A percentile compares a stretch with the other conserved stretches of the same genome.
Evolutionary conservation across 176 grass and related monocot genomes (phyloP).

Genomic region (Oryza coarctata): DNA sequence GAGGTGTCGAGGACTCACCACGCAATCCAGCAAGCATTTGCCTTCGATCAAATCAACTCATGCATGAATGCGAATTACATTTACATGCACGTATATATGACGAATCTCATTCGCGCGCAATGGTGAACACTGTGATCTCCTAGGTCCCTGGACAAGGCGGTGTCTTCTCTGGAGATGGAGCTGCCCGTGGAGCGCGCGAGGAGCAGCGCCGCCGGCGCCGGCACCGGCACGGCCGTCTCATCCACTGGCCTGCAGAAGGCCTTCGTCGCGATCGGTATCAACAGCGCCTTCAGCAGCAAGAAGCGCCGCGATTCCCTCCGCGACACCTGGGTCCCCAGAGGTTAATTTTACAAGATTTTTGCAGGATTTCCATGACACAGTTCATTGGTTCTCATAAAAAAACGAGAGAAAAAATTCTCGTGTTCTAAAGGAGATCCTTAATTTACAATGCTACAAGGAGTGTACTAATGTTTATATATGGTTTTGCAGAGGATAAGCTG

Average conservation of each 20-base stretch:
- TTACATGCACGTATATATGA: too few species aligned
- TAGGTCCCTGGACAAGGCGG: conserved; percentile 74
- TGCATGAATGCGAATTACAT: neutral
- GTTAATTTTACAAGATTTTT: conserved; percentile 5
- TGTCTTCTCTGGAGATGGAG: conserved; percentile 77
- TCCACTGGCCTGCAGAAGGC: conserved; percentile 55
- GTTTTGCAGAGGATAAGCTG: conserved; percentile 62
- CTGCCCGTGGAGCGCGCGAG: conserved; percentile 55
- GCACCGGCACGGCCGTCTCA: neutral
- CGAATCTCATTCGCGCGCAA: neutral
- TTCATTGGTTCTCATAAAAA: too few species aligned
- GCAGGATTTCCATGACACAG: too few species aligned
- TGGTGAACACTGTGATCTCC: neutral
- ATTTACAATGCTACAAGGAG: too few species aligned
- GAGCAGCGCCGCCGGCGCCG: conserved; percentile 16
- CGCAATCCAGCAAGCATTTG: conserved; percentile 57
- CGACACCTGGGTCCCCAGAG: conserved; percentile 81
- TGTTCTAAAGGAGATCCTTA: too few species aligned
- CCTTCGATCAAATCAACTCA: neutral
- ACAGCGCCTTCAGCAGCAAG: conserved; percentile 81
- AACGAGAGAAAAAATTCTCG: too few species aligned
- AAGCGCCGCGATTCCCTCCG: conserved; percentile 82
- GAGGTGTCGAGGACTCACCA: conserved; percentile 77
- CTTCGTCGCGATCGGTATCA: conserved; percentile 84
- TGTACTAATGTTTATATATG: too few species aligned